phyloP scores from a whole-genome alignment of 1,139 yeast species.

The Pichia sp. region DNA sequence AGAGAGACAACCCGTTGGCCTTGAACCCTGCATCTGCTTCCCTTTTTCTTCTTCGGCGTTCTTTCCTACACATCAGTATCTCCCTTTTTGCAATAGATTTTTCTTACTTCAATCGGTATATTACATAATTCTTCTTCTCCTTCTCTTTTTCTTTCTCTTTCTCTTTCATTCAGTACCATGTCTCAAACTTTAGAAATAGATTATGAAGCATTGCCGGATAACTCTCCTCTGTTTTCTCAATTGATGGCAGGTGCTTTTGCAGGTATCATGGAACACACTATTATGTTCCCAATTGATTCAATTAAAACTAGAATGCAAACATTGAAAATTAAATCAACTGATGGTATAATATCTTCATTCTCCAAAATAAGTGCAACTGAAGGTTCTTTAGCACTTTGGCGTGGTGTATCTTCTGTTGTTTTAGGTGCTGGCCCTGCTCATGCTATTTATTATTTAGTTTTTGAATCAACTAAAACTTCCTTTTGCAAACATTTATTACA shows the following conservation, averaged over 20 bases:
- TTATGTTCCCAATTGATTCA: constrained; percentile 95
- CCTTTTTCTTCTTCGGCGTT: too few species aligned
- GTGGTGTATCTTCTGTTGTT: constrained; percentile 90
- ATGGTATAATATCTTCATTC: constrained; percentile 52
- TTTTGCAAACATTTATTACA: constrained; percentile 32
- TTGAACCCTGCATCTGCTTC: too few species aligned
- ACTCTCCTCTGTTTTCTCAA: constrained; percentile 78
- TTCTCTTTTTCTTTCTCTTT: not conserved
- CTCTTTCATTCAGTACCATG: constrained; percentile 2
- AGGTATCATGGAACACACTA: constrained; percentile 96
- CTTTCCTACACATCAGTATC: too few species aligned
- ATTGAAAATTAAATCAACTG: constrained; percentile 31
- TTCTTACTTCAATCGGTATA: too few species aligned
- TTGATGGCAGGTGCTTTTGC: constrained; percentile 94
- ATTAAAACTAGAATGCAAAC: constrained; percentile 95
- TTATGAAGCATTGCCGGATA: constrained; percentile 87
- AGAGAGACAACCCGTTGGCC: too few species aligned
- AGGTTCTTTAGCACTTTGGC: constrained; percentile 86
- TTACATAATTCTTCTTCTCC: not conserved
- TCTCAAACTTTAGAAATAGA: constrained; percentile 47
- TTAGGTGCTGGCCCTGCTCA: constrained; percentile 99
- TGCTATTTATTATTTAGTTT: constrained; percentile 95
- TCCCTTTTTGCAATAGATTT: too few species aligned
- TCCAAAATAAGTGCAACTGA: constrained; percentile 78
- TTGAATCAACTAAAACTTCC: constrained; percentile 73